phyloP scores from a whole-genome alignment of 2,329 filamentous ascomycete species.

The Colletotrichum sp. region DNA sequence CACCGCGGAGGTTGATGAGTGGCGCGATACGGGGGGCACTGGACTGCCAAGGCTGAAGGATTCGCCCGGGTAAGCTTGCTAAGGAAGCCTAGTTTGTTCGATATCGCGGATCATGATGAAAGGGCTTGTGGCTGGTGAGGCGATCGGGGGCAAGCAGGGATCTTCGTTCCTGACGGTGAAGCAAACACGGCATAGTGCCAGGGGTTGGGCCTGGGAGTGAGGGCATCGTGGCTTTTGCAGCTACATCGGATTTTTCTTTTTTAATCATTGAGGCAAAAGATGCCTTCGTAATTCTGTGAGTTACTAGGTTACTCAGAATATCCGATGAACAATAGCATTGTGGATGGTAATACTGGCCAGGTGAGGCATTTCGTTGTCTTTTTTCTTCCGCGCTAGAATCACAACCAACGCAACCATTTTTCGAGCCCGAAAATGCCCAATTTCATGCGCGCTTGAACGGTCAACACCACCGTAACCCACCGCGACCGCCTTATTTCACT shows the following conservation, averaged over 20 bases:
- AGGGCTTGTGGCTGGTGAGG: not conserved
- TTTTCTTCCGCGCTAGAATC: not conserved
- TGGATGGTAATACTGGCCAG: not conserved
- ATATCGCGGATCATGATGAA: not conserved
- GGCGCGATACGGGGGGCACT: not conserved
- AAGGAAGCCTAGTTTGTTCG: not conserved
- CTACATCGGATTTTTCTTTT: not conserved
- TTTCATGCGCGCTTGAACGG: not conserved
- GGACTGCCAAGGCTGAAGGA: not conserved
- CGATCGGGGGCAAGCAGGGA: not conserved
- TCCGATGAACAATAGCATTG: not conserved
- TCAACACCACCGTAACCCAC: not conserved
- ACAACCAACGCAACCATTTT: not conserved
- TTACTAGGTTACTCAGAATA: fast-evolving
- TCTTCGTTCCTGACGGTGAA: not conserved
- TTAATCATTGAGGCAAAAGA: not conserved
- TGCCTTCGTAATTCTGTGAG: not conserved
- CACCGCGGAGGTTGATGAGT: not conserved
- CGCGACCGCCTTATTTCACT: not conserved
- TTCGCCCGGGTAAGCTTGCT: not conserved
- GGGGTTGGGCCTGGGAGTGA: not conserved
- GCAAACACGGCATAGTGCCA: not conserved
- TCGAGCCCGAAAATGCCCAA: not conserved
- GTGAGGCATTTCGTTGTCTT: not conserved
- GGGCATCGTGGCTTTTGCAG: not conserved